Conservation (phyloP, 179 eudicot species). For the Silene vulgaris region DNA sequence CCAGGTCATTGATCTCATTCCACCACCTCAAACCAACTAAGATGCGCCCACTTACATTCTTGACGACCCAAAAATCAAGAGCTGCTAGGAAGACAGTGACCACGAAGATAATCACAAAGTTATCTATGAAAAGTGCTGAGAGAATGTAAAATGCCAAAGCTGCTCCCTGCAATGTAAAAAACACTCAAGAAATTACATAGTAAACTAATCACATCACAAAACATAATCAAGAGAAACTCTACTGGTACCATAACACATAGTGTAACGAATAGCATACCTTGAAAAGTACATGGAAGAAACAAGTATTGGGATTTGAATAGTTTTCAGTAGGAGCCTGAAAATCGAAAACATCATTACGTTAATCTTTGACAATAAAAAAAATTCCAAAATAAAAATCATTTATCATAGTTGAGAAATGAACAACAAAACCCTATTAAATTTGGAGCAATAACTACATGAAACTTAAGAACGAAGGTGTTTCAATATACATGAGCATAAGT, state of each 20-base stretch:
- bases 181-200: neutral
- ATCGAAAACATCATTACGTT: neutral
- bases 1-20: conserved; percentile 88
- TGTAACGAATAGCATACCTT: conserved; percentile 44
- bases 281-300: conserved; percentile 86
- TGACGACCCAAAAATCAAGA: conserved; percentile 97
- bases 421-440: neutral
- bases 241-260: neutral
- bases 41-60: conserved; percentile 98
- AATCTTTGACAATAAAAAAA: neutral
- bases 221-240: neutral
- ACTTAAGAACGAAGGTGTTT: neutral
- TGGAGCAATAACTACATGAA: neutral
- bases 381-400: neutral
- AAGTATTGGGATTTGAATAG: conserved; percentile 76
- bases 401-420: neutral
- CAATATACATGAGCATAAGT: neutral
- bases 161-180: conserved; percentile 50
- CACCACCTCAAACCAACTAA: conserved; percentile 98
- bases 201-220: neutral
- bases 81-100: conserved; percentile 85
- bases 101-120: conserved; percentile 91
- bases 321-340: conserved; percentile 55
- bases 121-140: conserved; percentile 75
- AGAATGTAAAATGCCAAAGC: conserved; percentile 93